Base-by-base conservation (phyloP, 495 filamentous ascomycete species). In the Xylaria grammica region DNA sequence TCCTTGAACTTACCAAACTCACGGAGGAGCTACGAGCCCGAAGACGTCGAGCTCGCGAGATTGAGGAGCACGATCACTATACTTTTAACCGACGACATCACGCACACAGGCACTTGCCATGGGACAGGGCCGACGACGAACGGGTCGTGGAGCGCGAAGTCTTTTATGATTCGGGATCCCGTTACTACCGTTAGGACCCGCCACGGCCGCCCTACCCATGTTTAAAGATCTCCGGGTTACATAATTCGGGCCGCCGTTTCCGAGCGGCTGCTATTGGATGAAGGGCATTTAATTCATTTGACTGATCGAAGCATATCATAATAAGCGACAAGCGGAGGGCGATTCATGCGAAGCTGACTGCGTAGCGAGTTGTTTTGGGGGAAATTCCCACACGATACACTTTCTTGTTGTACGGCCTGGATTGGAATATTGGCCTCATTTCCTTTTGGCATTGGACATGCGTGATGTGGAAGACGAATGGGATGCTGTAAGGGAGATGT, bases 1-100 rank as follows among this genome's bases (percentile, higher is more conserved):
- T 99, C 27, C 84, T 90, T 45, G 84, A 89, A 72, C 88, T 98
- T 11, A 89, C 96, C 51, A 84, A 94, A 59, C 68, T 92, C 3
- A 92, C 93, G 3, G 90, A 96, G 56, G 85, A 91, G 4, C 94
- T 98, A 73, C 91, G 82, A 42, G 83, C 86, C 40, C 90, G 94
- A 67, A 88, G 85, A 67, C 86, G 90, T 54, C 87, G 93, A 46
- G 88, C 92, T 67, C 86, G 86, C 55, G 90, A 97, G 72, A 90
- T 96, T 65, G 85, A 96, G 65, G 91, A 97, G 78, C 84, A 92
- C 50, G 85, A 87, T 62, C 82, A 62, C 69, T 77, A 82, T 64
- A 83, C 93, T 52, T 93, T 82, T 61, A 90, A 97, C 73, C 82
- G 90, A 24, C 84, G 86, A 71, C 74, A 75, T 61, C 69, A 69